Percentiles rank a stretch among this genome's conserved stretches.
phyloP scores from a whole-genome alignment of 2,329 filamentous ascomycete genomes.

The Colletotrichum sansevieriae region DNA sequence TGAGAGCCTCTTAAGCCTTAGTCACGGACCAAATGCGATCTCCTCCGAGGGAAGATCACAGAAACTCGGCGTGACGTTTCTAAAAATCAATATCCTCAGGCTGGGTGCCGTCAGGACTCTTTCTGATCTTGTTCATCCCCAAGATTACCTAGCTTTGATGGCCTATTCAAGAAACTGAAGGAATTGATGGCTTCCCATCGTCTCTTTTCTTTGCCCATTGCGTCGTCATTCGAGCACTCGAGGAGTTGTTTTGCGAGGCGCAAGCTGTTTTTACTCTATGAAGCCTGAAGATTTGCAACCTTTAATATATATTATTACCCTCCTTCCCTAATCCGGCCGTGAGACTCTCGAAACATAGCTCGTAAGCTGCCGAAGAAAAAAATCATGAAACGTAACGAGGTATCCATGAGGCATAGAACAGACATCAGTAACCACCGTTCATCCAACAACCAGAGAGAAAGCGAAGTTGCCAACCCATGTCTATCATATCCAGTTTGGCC shows the following conservation, averaged over 20 bases:
- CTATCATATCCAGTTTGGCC: constrained; percentile 8
- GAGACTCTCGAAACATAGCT: not conserved
- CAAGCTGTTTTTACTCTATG: not conserved
- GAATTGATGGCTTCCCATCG: no score
- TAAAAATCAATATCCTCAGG: no score
- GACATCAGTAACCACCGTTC: not conserved
- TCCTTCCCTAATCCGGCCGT: not conserved
- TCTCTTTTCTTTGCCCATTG: not conserved
- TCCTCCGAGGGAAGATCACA: no score
- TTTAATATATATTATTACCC: not conserved
- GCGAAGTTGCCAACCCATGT: constrained; percentile 7
- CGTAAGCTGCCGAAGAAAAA: constrained; percentile 7
- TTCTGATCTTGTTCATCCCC: no score
- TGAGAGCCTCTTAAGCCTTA: no score
- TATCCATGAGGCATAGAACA: not conserved
- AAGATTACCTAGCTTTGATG: no score
- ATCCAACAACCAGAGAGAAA: not conserved
- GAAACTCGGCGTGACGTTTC: no score
- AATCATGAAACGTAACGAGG: not conserved
- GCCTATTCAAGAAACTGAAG: no score
- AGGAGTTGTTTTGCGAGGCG: no score
- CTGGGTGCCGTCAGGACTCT: no score
- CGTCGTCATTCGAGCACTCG: no score
- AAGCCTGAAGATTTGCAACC: not conserved
- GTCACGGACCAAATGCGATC: no score